These are phyloP conservation scores for Graphilbum ipis-grandicollis DNA, from an alignment of 2,329 filamentous ascomycete species.

Conservation along the genomic window DNA sequence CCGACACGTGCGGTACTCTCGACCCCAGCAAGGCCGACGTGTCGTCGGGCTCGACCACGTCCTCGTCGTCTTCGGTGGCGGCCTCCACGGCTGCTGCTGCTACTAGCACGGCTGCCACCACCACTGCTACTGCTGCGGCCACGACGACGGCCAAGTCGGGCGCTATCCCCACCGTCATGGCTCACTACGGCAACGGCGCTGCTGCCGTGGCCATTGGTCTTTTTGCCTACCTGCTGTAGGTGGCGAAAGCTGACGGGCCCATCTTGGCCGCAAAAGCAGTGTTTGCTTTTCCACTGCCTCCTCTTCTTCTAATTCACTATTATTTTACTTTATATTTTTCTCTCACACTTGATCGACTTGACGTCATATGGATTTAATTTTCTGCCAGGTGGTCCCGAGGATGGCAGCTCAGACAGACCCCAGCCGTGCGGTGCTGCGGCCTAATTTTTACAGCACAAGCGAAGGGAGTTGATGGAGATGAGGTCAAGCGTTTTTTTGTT, in stretches of 20 bases:
- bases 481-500: background rate
- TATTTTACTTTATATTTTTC: background rate
- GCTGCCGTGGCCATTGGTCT: constrained; percentile 32
- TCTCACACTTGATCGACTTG: background rate
- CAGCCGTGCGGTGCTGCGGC: background rate
- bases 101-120: constrained; percentile 11
- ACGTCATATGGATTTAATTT: background rate
- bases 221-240: constrained; percentile 34
- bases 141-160: constrained; percentile 10
- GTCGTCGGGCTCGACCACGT: constrained; percentile 10
- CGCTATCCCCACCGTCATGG: constrained; percentile 15
- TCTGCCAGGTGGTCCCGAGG: background rate
- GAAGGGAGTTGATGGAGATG: background rate
- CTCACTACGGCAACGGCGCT: constrained; percentile 24
- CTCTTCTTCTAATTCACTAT: background rate
- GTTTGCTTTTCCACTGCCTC: no score
- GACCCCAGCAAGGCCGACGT: constrained; percentile 18
- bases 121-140: constrained; percentile 2
- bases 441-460: background rate
- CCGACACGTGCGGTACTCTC: constrained; percentile 28
- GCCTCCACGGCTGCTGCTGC: constrained; percentile 7
- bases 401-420: background rate
- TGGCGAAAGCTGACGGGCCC: background rate
- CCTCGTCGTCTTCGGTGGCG: constrained; percentile 9
- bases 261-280: background rate